Conservation (phyloP, 2,329 filamentous ascomycete genomes). For the Neopestalotiopsis clavispora region DNA sequence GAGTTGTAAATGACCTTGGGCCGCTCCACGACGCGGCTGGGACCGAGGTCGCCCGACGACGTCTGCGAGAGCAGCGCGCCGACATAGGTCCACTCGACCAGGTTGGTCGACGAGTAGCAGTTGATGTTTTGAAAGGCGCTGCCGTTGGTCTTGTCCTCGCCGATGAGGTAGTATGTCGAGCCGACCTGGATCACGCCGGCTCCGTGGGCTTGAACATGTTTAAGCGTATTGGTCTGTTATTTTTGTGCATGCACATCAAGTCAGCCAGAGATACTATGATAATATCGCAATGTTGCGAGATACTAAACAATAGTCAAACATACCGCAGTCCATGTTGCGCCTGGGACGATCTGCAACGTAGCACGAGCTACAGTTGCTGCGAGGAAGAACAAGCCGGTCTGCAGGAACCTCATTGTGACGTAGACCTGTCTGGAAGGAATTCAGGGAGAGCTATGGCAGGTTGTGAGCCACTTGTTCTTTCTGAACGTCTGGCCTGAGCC, state of each 20-base stretch:
- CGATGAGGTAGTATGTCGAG: conserved; percentile 68
- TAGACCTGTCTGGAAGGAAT: neutral
- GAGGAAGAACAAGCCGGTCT: conserved; percentile 26
- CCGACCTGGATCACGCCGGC: conserved; percentile 65
- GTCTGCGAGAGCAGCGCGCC: conserved; percentile 62
- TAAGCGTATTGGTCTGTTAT: conserved; percentile 25
- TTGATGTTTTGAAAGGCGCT: conserved; percentile 67
- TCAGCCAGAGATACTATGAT: no score
- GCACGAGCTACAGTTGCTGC: conserved; percentile 29
- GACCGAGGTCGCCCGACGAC: conserved; percentile 59
- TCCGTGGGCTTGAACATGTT: conserved; percentile 21
- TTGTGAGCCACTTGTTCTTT: neutral
- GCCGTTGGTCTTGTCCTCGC: conserved; percentile 72
- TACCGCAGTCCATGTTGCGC: conserved; percentile 35
- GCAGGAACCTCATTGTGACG: conserved; percentile 15
- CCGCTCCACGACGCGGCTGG: conserved; percentile 66
- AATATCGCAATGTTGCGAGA: neutral
- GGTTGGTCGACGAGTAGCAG: conserved; percentile 67
- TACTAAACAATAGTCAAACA: neutral
- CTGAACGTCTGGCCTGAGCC: neutral
- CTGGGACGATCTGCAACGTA: conserved; percentile 34
- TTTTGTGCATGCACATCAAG: neutral
- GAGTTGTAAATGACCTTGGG: conserved; percentile 74
- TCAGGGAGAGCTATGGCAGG: neutral
- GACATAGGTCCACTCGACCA: conserved; percentile 68